These are phyloP conservation scores for Kluyveromyces sp. DNA, from an alignment of 1,139 yeast genomes.

Conservation along the genomic window DNA sequence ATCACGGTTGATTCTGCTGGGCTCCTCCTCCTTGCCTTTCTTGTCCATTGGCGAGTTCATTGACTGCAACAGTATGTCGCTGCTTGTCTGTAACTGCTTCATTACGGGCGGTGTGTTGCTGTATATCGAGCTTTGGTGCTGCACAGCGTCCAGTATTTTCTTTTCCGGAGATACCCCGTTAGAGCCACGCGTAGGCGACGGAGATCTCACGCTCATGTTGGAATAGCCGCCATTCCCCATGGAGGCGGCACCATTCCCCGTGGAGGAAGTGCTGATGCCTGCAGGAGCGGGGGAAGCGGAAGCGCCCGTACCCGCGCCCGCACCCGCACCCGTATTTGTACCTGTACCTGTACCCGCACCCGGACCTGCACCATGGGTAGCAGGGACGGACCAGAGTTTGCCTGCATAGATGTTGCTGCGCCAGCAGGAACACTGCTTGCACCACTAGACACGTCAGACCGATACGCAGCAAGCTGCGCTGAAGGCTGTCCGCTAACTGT, in stretches of 20 bases:
- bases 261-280: neutral
- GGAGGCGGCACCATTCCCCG: neutral
- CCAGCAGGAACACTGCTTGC: neutral
- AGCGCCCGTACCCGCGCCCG: neutral
- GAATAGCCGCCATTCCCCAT: neutral
- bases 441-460: neutral
- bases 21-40: slow-evolving; percentile 11
- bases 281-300: neutral
- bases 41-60: slow-evolving; percentile 32
- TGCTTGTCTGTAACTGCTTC: slow-evolving; percentile 19
- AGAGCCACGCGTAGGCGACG: slow-evolving; percentile 19
- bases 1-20: slow-evolving; percentile 25
- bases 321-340: no score
- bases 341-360: no score
- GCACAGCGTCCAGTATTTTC: slow-evolving; percentile 16
- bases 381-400: no score
- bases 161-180: slow-evolving; percentile 18
- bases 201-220: slow-evolving; percentile 13
- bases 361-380: no score
- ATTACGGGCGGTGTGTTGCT: slow-evolving; percentile 17
- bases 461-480: neutral
- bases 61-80: slow-evolving; percentile 52
- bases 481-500: slow-evolving; percentile 8
- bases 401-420: neutral
- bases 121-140: slow-evolving; percentile 4